phyloP scores from a whole-genome alignment of 2,329 filamentous ascomycete genomes.

The Aspergillus sp. region DNA sequence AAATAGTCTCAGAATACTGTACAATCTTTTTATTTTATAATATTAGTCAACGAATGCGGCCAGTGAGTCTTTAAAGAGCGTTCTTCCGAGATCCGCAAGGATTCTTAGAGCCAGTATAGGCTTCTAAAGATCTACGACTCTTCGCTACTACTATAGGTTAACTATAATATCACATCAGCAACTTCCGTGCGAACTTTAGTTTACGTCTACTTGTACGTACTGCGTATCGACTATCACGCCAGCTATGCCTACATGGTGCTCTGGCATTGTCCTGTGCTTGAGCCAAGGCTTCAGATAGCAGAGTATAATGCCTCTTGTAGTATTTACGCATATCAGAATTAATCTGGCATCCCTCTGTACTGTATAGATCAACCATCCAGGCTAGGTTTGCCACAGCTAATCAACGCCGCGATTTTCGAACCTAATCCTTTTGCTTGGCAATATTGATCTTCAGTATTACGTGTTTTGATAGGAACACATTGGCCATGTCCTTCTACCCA shows the following conservation, averaged over 20 bases:
- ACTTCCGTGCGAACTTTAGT: conserved; percentile 7
- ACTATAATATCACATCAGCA: conserved; percentile 11
- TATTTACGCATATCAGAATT: conserved; percentile 5
- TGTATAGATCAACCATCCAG: conserved; percentile 4
- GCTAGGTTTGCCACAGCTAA: not conserved
- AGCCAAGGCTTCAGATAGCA: not conserved
- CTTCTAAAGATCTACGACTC: conserved; percentile 10
- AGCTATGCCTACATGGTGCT: conserved; percentile 9
- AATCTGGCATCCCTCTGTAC: conserved; percentile 3
- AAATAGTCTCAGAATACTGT: conserved; percentile 1
- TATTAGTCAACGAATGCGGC: conserved; percentile 1
- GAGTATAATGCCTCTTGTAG: conserved; percentile 5
- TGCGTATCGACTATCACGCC: conserved; percentile 3
- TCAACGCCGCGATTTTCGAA: conserved; percentile 2
- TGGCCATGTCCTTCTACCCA: conserved; percentile 5
- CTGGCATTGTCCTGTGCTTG: conserved; percentile 2
- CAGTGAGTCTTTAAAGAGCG: conserved; percentile 1
- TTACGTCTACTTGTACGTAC: conserved; percentile 7
- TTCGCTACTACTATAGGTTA: conserved; percentile 6
- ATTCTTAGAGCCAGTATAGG: conserved; percentile 6
- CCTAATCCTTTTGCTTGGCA: conserved; percentile 3
- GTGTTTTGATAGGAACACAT: conserved; percentile 2
- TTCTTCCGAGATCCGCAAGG: conserved; percentile 1
- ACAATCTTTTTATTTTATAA: conserved; percentile 6
- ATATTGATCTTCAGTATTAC: not conserved